Conservation (phyloP, 2,329 filamentous ascomycete species). For the Trichoderma atrobrunneum region DNA sequence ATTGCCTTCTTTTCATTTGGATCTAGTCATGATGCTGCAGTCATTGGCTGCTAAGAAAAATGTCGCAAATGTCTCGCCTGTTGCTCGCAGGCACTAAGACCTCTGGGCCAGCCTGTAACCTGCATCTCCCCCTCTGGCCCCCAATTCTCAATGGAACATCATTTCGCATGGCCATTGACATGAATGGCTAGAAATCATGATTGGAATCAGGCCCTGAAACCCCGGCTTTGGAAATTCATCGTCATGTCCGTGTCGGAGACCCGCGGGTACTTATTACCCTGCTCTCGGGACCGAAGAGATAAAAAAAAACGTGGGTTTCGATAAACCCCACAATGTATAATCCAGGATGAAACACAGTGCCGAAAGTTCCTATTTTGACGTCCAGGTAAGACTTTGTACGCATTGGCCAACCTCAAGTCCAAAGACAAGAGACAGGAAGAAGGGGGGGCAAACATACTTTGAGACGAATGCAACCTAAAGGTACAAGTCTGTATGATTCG, state of each 20-base stretch:
- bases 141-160: not conserved
- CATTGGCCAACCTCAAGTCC: not conserved
- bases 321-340: slow-evolving; percentile 9
- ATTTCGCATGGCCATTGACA: not conserved
- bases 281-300: slow-evolving; percentile 8
- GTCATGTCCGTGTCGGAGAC: slow-evolving; percentile 3
- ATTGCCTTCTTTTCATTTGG: not conserved
- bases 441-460: not conserved
- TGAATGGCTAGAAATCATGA: not conserved
- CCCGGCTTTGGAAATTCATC: not conserved
- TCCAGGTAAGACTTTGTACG: not conserved
- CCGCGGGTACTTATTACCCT: not conserved
- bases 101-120: not conserved
- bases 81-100: not conserved
- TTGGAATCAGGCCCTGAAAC: no score
- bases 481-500: not conserved
- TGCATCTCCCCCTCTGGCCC: not conserved
- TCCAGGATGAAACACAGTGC: slow-evolving; percentile 16
- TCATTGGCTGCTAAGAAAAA: not conserved
- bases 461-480: slow-evolving; percentile 14
- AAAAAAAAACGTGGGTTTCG: slow-evolving; percentile 9
- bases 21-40: slow-evolving; percentile 1
- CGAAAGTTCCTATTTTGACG: not conserved
- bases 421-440: not conserved
- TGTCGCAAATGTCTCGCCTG: slow-evolving; percentile 2